Conservation (phyloP, 2,329 filamentous ascomycete species). For the Septoria linicola region DNA sequence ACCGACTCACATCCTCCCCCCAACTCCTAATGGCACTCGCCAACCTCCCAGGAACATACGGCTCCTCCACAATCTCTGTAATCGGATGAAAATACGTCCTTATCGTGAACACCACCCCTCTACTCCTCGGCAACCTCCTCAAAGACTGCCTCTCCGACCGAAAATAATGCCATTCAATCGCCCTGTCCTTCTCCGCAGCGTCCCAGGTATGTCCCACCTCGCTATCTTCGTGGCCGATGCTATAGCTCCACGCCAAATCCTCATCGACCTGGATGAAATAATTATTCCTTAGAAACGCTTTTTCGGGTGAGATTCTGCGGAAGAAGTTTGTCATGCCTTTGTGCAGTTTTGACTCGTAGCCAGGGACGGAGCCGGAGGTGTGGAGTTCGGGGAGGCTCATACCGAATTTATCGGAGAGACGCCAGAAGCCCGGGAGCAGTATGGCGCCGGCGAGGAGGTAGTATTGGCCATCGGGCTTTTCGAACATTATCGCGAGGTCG, state of each 20-base stretch:
- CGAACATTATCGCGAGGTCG: constrained; percentile 81
- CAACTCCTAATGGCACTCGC: constrained; percentile 78
- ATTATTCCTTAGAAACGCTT: constrained; percentile 69
- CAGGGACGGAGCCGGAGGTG: constrained; percentile 72
- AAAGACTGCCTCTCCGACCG: constrained; percentile 73
- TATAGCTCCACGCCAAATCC: constrained; percentile 69
- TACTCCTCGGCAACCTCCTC: constrained; percentile 53
- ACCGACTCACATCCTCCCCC: constrained; percentile 72
- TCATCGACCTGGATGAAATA: constrained; percentile 90
- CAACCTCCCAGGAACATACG: constrained; percentile 73
- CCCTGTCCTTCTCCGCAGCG: constrained; percentile 71
- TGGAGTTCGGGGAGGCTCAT: constrained; percentile 80
- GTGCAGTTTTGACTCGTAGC: constrained; percentile 68
- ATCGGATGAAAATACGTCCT: constrained; percentile 76
- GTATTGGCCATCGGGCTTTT: constrained; percentile 72
- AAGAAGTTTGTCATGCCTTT: constrained; percentile 83
- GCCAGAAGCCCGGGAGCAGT: constrained; percentile 79
- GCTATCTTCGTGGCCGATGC: constrained; percentile 70
- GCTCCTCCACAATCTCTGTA: constrained; percentile 65
- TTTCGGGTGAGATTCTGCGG: constrained; percentile 65
- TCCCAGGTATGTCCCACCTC: constrained; percentile 67
- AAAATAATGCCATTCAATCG: constrained; percentile 72
- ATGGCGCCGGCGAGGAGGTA: constrained; percentile 76
- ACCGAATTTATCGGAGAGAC: constrained; percentile 74
- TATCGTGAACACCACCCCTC: constrained; percentile 67